Percentiles rank a stretch among this genome's conserved stretches.
These are phyloP conservation scores for Metschnikowia sp. DNA, from an alignment of 805 yeast species.

Conservation along the genomic window DNA sequence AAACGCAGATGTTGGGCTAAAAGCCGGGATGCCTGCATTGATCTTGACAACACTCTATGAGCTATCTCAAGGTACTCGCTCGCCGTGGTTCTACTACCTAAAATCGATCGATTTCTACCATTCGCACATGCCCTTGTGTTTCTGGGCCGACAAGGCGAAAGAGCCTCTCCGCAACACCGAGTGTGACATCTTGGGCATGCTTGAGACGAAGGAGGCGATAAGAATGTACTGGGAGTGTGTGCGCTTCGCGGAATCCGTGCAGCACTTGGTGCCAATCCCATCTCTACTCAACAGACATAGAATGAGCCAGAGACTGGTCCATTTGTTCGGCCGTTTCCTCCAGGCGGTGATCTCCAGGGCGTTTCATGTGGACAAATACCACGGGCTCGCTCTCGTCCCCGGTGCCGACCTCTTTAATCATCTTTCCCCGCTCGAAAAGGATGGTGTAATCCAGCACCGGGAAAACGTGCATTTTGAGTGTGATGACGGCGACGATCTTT, in stretches of 20 bases:
- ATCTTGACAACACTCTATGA: slow-evolving; percentile 75
- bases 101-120: slow-evolving; percentile 44
- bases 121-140: slow-evolving; percentile 52
- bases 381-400: slow-evolving; percentile 77
- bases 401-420: slow-evolving; percentile 91
- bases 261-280: slow-evolving; percentile 34
- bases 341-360: slow-evolving; percentile 72
- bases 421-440: slow-evolving; percentile 31
- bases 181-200: slow-evolving; percentile 55
- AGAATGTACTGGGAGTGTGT: slow-evolving; percentile 38
- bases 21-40: slow-evolving; percentile 59
- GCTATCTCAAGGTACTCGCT: slow-evolving; percentile 46
- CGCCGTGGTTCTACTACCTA: slow-evolving; percentile 82
- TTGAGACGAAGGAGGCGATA: slow-evolving; percentile 45
- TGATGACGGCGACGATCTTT: slow-evolving; percentile 20
- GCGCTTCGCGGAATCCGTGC: slow-evolving; percentile 36
- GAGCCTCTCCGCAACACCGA: slow-evolving; percentile 56
- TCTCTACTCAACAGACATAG: slow-evolving; percentile 23
- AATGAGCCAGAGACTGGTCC: slow-evolving; percentile 24
- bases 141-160: slow-evolving; percentile 58
- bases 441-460: slow-evolving; percentile 15
- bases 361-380: slow-evolving; percentile 74
- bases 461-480: slow-evolving; percentile 49
- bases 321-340: slow-evolving; percentile 53
- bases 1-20: slow-evolving; percentile 31